A percentile compares a stretch with the other conserved stretches of the same genome.
Conservation (phyloP, 768 basidiomycete genomes). For the Chlorophyllum brunneum region DNA sequence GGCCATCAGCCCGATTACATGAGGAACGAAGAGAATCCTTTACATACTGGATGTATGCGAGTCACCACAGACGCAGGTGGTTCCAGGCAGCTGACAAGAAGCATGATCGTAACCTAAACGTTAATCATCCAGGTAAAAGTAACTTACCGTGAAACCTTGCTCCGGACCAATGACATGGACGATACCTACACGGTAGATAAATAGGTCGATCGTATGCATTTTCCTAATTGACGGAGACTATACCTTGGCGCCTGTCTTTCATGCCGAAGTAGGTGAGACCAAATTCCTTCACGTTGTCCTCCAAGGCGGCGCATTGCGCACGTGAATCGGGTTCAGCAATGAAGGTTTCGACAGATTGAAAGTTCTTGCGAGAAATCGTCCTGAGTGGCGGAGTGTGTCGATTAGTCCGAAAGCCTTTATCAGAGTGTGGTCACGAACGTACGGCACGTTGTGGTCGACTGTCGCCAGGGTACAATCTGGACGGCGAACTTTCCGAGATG, state of each 20-base stretch:
- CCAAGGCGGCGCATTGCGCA: conserved; percentile 77
- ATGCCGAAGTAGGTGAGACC: conserved; percentile 91
- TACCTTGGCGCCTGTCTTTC: conserved; percentile 85
- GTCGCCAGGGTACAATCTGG: conserved; percentile 90
- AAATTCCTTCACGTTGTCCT: conserved; percentile 89
- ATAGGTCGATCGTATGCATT: conserved; percentile 17
- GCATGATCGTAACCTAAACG: neutral
- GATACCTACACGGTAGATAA: conserved; percentile 44
- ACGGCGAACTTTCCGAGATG: conserved; percentile 72
- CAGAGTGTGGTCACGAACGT: conserved; percentile 26
- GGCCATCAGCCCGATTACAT: neutral
- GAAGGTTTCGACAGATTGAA: conserved; percentile 65
- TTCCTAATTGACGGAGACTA: conserved; percentile 4
- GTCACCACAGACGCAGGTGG: conserved; percentile 87
- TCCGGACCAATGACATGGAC: conserved; percentile 92
- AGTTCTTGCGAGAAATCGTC: conserved; percentile 71
- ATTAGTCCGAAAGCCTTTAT: neutral
- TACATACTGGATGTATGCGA: conserved; percentile 86
- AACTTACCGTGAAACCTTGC: conserved; percentile 80
- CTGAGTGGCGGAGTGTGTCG: conserved; percentile 36
- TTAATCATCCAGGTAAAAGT: neutral
- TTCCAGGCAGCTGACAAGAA: conserved; percentile 58
- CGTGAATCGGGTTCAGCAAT: conserved; percentile 84
- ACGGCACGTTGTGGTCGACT: conserved; percentile 87
- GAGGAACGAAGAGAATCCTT: neutral